These are phyloP conservation scores for Sugiyamaella grinbergsii DNA, from an alignment of 1,139 yeast genomes.

Conservation along the genomic window DNA sequence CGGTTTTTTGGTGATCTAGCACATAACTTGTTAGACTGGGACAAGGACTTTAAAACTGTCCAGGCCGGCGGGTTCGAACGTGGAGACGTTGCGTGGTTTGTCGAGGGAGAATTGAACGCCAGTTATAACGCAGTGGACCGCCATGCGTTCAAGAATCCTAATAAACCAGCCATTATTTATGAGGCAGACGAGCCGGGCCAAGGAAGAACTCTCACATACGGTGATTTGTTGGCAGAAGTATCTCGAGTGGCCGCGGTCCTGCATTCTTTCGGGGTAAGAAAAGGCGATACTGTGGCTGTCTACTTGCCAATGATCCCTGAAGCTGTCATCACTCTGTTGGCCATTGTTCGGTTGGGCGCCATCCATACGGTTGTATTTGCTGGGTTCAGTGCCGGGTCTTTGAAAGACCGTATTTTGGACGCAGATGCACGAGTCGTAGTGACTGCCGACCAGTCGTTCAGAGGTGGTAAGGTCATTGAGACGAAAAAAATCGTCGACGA, in stretches of 20 bases:
- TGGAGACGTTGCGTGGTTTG: slow-evolving; percentile 90
- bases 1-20: slow-evolving; percentile 83
- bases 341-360: slow-evolving; percentile 93
- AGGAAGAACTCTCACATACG: slow-evolving; percentile 68
- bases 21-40: slow-evolving; percentile 77
- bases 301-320: slow-evolving; percentile 97
- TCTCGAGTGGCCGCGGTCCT: slow-evolving; percentile 86
- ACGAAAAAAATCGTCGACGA: slow-evolving; percentile 94
- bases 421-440: slow-evolving; percentile 85
- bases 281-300: slow-evolving; percentile 95
- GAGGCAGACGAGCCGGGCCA: slow-evolving; percentile 93
- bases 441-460: slow-evolving; percentile 93
- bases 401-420: slow-evolving; percentile 85
- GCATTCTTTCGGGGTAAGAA: slow-evolving; percentile 78
- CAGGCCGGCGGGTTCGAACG: slow-evolving; percentile 63
- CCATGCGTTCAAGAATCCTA: slow-evolving; percentile 84
- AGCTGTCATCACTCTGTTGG: slow-evolving; percentile 89
- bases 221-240: slow-evolving; percentile 82
- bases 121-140: slow-evolving; percentile 94
- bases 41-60: slow-evolving; percentile 73
- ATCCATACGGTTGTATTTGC: slow-evolving; percentile 95
- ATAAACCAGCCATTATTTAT: slow-evolving; percentile 81
- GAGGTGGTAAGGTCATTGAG: slow-evolving; percentile 91
- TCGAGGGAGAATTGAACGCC: slow-evolving; percentile 92
- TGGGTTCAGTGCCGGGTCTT: slow-evolving; percentile 92